phyloP scores from a whole-genome alignment of 352 stramenopile genomes.

The Thalassiosira mediterranea region DNA sequence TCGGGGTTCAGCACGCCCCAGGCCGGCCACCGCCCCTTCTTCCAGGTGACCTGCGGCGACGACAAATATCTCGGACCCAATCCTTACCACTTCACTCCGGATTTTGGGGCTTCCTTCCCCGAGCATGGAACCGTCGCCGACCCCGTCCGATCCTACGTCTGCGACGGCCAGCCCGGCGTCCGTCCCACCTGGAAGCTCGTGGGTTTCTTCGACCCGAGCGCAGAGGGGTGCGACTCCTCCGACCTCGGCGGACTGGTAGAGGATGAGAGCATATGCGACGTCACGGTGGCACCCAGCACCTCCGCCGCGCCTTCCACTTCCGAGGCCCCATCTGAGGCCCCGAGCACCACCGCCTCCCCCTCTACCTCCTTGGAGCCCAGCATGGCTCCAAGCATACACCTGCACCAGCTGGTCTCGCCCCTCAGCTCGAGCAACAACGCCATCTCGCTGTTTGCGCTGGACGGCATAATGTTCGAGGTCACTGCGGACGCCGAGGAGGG shows the following conservation, averaged over 20 bases:
- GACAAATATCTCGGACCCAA: conserved; percentile 30
- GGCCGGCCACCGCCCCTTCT: conserved; percentile 17
- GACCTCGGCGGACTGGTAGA: background rate
- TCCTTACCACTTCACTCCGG: conserved; percentile 38
- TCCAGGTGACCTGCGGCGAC: conserved; percentile 33
- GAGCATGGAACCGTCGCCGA: conserved; percentile 21
- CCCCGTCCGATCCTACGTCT: conserved; percentile 27
- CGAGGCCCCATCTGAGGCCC: conserved; percentile 2
- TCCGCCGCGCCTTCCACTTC: conserved; percentile 4
- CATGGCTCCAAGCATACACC: background rate
- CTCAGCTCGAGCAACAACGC: background rate
- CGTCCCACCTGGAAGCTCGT: conserved; percentile 46
- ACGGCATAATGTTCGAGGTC: conserved; percentile 25
- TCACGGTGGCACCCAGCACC: background rate
- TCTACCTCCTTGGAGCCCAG: background rate
- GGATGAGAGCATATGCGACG: background rate
- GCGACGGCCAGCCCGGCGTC: conserved; percentile 17
- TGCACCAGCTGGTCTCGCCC: conserved; percentile 5
- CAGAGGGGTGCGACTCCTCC: no score
- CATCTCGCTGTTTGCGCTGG: conserved; percentile 10
- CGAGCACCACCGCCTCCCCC: background rate
- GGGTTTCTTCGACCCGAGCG: conserved; percentile 31
- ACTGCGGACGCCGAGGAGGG: conserved; percentile 3
- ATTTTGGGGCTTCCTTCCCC: conserved; percentile 19
- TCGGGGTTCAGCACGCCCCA: conserved; percentile 32